Evolutionary conservation across 2,329 filamentous ascomycete genomes (phyloP).

Genomic region (Penicillium sp.): DNA sequence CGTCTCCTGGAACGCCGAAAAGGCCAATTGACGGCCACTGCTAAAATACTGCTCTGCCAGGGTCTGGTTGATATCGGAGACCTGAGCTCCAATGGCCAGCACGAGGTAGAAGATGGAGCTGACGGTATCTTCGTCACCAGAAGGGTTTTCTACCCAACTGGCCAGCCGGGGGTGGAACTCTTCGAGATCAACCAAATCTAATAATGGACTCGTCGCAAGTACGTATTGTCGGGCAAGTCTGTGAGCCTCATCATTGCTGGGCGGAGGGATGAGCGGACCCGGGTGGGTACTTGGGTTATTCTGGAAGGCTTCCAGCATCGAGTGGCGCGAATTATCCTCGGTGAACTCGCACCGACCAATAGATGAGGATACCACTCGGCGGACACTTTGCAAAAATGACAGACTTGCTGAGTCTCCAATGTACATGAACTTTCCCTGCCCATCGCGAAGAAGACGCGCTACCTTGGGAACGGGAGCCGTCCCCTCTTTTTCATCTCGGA

Average conservation of each 20-base stretch:
- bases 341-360: conserved; percentile 45
- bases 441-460: conserved; percentile 51
- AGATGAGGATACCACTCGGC: conserved; percentile 49
- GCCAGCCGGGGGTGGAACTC: conserved; percentile 43
- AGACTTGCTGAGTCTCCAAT: conserved; percentile 55
- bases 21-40: conserved; percentile 46
- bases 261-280: conserved; percentile 29
- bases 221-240: conserved; percentile 45
- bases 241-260: conserved; percentile 43
- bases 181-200: conserved; percentile 51
- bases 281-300: conserved; percentile 29
- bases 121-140: conserved; percentile 42
- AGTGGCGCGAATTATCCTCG: conserved; percentile 42
- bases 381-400: conserved; percentile 54
- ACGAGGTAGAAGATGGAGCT: conserved; percentile 53
- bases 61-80: conserved; percentile 39
- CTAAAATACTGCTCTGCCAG: conserved; percentile 50
- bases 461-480: conserved; percentile 37
- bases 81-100: conserved; percentile 51
- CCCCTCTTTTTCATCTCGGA: conserved; percentile 33
- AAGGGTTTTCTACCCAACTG: conserved; percentile 38
- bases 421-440: conserved; percentile 55
- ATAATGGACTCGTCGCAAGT: conserved; percentile 49
- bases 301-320: conserved; percentile 44
- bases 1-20: conserved; percentile 49